phyloP scores from a whole-genome alignment of 345 rosid genomes.

The Streptanthus diversifolius region DNA sequence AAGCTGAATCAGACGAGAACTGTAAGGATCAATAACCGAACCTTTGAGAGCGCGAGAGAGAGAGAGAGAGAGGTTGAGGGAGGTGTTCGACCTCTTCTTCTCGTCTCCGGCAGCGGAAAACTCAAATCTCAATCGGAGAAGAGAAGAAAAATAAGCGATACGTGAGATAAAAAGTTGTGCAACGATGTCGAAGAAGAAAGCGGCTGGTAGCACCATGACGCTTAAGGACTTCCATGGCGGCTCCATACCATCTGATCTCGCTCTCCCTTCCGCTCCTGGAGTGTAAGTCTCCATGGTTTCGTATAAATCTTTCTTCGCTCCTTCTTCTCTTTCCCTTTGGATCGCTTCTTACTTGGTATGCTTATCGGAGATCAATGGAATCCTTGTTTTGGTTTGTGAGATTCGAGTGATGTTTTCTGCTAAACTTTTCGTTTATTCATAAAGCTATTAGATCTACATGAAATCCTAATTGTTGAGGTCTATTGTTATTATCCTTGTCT shows the following conservation, averaged over 20 bases:
- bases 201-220: constrained; percentile 69
- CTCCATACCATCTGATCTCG: constrained; percentile 77
- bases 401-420: neutral
- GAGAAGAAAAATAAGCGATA: neutral
- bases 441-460: constrained; percentile 23
- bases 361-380: constrained; percentile 29
- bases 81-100: constrained; percentile 12
- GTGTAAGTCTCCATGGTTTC: constrained; percentile 47
- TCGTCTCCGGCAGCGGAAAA: constrained; percentile 16
- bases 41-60: constrained; percentile 18
- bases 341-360: constrained; percentile 8
- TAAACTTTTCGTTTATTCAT: neutral
- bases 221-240: constrained; percentile 95
- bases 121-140: constrained; percentile 31
- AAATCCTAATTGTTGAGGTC: constrained; percentile 20
- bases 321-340: neutral
- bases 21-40: constrained; percentile 8
- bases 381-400: neutral
- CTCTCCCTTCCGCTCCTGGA: constrained; percentile 93
- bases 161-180: neutral
- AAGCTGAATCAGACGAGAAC: constrained; percentile 21
- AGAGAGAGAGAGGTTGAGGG: neutral
- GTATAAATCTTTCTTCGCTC: neutral
- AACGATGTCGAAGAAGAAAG: constrained; percentile 82
- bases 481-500: neutral